Conservation (phyloP, 768 basidiomycete genomes). For the Suillus lakei region DNA sequence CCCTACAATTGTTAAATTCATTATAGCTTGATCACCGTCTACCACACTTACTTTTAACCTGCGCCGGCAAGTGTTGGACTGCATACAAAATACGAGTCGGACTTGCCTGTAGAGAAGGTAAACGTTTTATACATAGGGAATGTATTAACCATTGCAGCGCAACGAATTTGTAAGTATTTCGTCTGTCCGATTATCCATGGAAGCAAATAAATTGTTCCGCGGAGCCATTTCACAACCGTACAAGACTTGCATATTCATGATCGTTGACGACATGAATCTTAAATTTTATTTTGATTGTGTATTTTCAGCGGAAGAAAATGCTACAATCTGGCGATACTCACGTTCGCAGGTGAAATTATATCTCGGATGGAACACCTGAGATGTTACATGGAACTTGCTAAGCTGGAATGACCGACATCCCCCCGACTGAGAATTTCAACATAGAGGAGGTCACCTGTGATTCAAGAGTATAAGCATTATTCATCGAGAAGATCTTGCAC, state of each 20-base stretch:
- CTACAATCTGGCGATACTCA: conserved; percentile 1
- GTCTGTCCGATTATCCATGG: conserved; percentile 33
- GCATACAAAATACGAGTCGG: no score
- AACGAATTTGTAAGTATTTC: no score
- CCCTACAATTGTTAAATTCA: conserved; percentile 27
- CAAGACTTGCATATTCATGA: conserved; percentile 29
- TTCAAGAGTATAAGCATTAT: neutral
- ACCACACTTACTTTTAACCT: conserved; percentile 12
- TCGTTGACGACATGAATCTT: conserved; percentile 36
- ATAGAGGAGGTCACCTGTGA: conserved; percentile 28
- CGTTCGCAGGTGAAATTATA: conserved; percentile 29
- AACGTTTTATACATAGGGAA: no score
- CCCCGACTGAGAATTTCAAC: conserved; percentile 30
- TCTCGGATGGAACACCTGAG: conserved; percentile 30
- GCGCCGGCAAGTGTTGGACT: no score
- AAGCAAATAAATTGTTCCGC: conserved; percentile 35
- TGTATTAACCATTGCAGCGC: no score
- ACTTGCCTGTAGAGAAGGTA: no score
- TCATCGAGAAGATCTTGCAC: neutral
- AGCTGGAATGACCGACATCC: conserved; percentile 36
- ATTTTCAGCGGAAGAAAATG: neutral
- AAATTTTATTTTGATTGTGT: neutral
- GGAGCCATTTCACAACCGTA: conserved; percentile 41
- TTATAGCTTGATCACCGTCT: no score
- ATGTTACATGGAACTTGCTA: conserved; percentile 36